Base-by-base conservation (phyloP, 2,329 filamentous ascomycete genomes). In the Teratosphaeria nubilosa region DNA sequence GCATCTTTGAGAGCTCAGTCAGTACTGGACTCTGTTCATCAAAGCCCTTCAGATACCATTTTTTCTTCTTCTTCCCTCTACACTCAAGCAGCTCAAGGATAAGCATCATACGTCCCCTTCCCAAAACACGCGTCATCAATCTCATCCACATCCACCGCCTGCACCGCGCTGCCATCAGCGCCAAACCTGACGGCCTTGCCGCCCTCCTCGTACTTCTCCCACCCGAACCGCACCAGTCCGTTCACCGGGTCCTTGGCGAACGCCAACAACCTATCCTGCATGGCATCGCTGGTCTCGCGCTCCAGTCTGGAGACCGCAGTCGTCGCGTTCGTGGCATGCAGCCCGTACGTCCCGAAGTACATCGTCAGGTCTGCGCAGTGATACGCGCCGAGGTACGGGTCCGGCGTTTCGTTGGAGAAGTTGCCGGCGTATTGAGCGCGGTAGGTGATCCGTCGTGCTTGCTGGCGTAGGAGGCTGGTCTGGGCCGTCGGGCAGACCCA, bases 251-350 rank as follows among this genome's bases (percentile, higher is more conserved):
- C 69, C 25, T 64, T 59, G 0, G 69, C 68, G 62, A 75, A 76
- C 1, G 69, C 70, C 22, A 72, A 34, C 62, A 71, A 71, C 27
- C 66, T 68, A 51, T 74, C 72, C 58, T 74, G 70, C 70, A 75
- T 70, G 45, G 65, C 60, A 56, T 68, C 61, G 51, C 65, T 68
- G 5, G 72, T 68, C 54, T 65, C 54, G 1, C 59, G 54, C 34
- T 75, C 68, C 14, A 73, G 69, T 2, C 37, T 6, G 66, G 57
- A 75, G 72, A 53, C 71, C 74, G 27, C 24, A 31, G 30, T n/a
- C 34, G 34, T 41, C 13, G 34, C 34, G 16, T n/a, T n/a, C 13
- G 34, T 41, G 5, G 13, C 16, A 16, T 41, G 13, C 2, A 16
- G 16, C 5, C 13, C 13, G 13, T 41, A 41, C 34, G 34, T 41